These are phyloP conservation scores for Pelargonium cotyledonis DNA, from an alignment of 441 rosid species.

Conservation along the genomic window DNA sequence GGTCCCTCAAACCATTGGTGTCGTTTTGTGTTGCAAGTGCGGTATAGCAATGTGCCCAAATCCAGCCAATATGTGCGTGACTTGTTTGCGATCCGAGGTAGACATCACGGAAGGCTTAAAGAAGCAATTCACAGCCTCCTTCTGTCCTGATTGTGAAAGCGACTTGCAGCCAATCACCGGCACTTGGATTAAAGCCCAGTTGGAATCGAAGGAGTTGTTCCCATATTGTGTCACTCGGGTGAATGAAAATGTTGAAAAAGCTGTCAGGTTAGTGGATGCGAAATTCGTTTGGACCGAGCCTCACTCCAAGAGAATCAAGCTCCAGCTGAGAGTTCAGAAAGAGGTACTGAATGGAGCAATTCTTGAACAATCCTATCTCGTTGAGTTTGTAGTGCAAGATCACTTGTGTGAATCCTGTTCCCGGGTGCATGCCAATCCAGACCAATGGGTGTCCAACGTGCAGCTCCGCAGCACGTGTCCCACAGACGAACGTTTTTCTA, in stretches of 20 bases:
- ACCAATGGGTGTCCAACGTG: constrained; percentile 12
- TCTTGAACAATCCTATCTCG: constrained; percentile 20
- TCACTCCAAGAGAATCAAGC: constrained; percentile 23
- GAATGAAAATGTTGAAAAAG: constrained; percentile 14
- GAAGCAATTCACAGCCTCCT: constrained; percentile 8
- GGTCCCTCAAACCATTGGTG: constrained; percentile 11
- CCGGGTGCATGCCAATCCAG: constrained; percentile 19
- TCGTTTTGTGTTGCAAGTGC: constrained; percentile 15
- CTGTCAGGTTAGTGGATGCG: constrained; percentile 17
- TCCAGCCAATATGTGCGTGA: constrained; percentile 16
- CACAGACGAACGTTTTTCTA: background rate
- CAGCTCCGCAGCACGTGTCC: background rate
- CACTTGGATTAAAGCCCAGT: constrained; percentile 21
- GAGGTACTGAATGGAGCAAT: constrained; percentile 22
- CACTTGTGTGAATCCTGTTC: constrained; percentile 23
- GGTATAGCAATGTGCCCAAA: constrained; percentile 15
- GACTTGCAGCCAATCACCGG: constrained; percentile 7
- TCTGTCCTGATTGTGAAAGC: constrained; percentile 15
- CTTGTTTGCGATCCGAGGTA: constrained; percentile 15
- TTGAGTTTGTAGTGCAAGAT: constrained; percentile 22
- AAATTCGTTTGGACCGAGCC: constrained; percentile 25
- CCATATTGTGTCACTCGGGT: constrained; percentile 22
- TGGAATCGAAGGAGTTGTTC: constrained; percentile 22
- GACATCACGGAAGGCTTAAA: constrained; percentile 16
- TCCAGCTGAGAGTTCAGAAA: constrained; percentile 20